Base-by-base conservation (phyloP, 2,329 filamentous ascomycete species). In the Myrmaecium sp. region DNA sequence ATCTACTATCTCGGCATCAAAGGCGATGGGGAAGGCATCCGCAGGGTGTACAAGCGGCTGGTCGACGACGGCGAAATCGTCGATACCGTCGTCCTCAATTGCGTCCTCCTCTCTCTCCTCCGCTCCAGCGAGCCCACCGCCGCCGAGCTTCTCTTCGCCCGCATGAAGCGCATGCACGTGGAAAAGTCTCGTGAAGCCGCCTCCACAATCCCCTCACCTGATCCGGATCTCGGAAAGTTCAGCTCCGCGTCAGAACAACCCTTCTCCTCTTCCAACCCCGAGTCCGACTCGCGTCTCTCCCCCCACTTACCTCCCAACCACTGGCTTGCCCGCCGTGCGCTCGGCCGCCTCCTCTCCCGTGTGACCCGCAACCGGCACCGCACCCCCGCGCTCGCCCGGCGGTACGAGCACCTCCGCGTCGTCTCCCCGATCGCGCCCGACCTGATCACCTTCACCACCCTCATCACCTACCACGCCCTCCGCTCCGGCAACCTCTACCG, bases 51-150 rank as follows among this genome's bases (percentile, higher is more conserved):
- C 49, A 68, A 66, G 35, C 72, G 83, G 13, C 76, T 93, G 51
- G 76, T 95, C n/a, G 60, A 77, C 19, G 67, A 73, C 0, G 82
- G 83, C 17, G 81, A 95, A 47, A 73, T 94, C 34, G 73, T 98
- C 29, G 86, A 95, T 47, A 84, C 80, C 0, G 63, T 77, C 3
- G 76, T 83, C 9, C 62, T 95, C 48, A 95, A 95, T 44, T 80
- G 77, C 39, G 72, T 94, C 40, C 79, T 95, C 34, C 64, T 72
- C 0, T 74, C 82, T 2, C 64, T 95, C 12, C 61, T 94, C 22
- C 64, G 71, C 30, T 73, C 75, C 9, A 75, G 76, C 21, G 84
- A 98, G 43, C 67, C 75, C 20, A 55, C 62, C 5, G 74, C 80
- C 0, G 89, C 84, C 3, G 73, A 86, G 38, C 65, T 76, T 32